These are phyloP conservation scores for Cyberlindnera samutprakarnensis DNA, from an alignment of 805 yeast species.

Conservation along the genomic window DNA sequence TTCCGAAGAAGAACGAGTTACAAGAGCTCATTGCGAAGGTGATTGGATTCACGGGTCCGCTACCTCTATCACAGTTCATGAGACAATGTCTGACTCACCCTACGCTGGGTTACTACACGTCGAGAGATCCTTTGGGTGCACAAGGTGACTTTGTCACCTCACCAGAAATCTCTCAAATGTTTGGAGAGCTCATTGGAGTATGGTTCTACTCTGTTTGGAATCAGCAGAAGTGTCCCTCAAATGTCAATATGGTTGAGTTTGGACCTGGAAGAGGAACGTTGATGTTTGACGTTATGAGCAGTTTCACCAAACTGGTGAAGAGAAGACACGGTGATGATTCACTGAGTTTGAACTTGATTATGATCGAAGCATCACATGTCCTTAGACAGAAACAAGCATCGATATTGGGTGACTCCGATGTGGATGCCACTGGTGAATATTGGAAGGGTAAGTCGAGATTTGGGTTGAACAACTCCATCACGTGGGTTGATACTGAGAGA, in stretches of 20 bases:
- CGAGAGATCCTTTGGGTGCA: conserved; percentile 61
- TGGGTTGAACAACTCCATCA: conserved; percentile 44
- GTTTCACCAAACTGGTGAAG: conserved; percentile 35
- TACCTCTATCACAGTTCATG: conserved; percentile 69
- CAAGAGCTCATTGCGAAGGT: conserved; percentile 22
- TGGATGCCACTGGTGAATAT: conserved; percentile 7
- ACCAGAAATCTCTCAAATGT: conserved; percentile 81
- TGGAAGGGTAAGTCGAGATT: conserved; percentile 25
- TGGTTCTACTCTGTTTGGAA: conserved; percentile 60
- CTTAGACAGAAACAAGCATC: conserved; percentile 46
- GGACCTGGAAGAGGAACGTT: conserved; percentile 86
- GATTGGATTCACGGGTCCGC: conserved; percentile 58
- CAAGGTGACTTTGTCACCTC: conserved; percentile 77
- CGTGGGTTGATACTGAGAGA: conserved; percentile 55
- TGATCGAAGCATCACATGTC: conserved; percentile 69
- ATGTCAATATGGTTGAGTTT: conserved; percentile 56
- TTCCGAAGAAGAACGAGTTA: conserved; percentile 1
- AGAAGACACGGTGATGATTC: conserved; percentile 23
- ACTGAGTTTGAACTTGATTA: conserved; percentile 29
- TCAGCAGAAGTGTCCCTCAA: conserved; percentile 43
- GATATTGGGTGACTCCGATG: conserved; percentile 29
- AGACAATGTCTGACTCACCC: conserved; percentile 78
- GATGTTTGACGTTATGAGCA: conserved; percentile 53
- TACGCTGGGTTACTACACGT: conserved; percentile 69
- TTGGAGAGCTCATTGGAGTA: conserved; percentile 78